phyloP scores from a whole-genome alignment of 768 basidiomycete genomes.

The Termitomyces eurrhizus region DNA sequence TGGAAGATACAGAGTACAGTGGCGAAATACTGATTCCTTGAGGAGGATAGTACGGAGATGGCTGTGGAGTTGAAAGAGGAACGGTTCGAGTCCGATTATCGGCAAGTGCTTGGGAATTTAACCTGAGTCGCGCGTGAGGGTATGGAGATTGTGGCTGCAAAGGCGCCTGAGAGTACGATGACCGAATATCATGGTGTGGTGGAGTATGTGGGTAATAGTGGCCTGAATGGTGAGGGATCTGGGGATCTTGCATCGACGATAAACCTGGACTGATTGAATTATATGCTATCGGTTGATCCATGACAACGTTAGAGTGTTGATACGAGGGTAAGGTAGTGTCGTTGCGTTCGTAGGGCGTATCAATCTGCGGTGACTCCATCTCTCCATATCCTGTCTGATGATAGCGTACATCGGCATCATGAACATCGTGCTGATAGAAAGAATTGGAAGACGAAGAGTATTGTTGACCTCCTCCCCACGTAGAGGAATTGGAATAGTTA shows the following conservation, averaged over 20 bases:
- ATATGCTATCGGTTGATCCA: slow-evolving; percentile 8
- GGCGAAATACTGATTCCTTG: slow-evolving; percentile 33
- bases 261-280: slow-evolving; percentile 19
- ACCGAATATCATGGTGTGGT: slow-evolving; percentile 32
- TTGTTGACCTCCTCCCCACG: slow-evolving; percentile 32
- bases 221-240: slow-evolving; percentile 23
- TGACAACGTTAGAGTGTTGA: slow-evolving; percentile 13
- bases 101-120: slow-evolving; percentile 36
- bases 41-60: slow-evolving; percentile 19
- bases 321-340: slow-evolving; percentile 18
- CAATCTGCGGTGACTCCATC: slow-evolving; percentile 6
- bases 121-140: slow-evolving; percentile 33
- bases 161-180: slow-evolving; percentile 24
- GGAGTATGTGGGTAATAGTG: slow-evolving; percentile 32
- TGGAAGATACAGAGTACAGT: slow-evolving; percentile 56
- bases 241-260: slow-evolving; percentile 31
- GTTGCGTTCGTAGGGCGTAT: slow-evolving; percentile 19
- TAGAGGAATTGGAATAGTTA: slow-evolving; percentile 25
- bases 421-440: slow-evolving; percentile 21
- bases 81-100: slow-evolving; percentile 16
- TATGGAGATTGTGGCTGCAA: slow-evolving; percentile 26
- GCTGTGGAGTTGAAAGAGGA: slow-evolving; percentile 15
- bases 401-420: slow-evolving; percentile 18
- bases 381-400: slow-evolving; percentile 22
- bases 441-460: slow-evolving; percentile 24